Evolutionary conservation across 2,329 filamentous ascomycete species (phyloP).

Genomic region (Conoideocrella luteorostrata): DNA sequence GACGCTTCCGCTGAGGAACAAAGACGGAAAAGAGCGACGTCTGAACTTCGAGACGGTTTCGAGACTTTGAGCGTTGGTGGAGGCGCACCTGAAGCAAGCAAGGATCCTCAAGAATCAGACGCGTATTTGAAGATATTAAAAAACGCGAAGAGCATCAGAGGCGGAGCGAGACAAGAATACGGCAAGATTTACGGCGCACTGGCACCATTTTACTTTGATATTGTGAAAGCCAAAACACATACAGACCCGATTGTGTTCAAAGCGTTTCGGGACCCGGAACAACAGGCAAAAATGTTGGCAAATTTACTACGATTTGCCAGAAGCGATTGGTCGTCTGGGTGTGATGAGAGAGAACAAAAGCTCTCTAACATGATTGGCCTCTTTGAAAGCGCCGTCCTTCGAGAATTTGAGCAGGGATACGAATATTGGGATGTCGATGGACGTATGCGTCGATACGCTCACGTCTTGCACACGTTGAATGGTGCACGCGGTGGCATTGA

Average conservation of each 20-base stretch:
- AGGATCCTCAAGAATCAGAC: conserved; percentile 51
- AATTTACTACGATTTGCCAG: conserved; percentile 73
- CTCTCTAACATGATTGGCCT: conserved; percentile 68
- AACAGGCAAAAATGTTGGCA: conserved; percentile 82
- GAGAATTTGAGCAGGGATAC: conserved; percentile 90
- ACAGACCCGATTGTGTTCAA: conserved; percentile 80
- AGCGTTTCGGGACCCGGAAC: conserved; percentile 79
- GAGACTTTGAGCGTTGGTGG: conserved; percentile 61
- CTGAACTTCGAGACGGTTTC: conserved; percentile 59
- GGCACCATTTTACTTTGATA: conserved; percentile 81
- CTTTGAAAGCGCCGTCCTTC: conserved; percentile 84
- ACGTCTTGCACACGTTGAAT: conserved; percentile 76
- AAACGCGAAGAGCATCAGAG: conserved; percentile 69
- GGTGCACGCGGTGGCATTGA: conserved; percentile 74
- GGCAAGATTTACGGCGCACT: conserved; percentile 85
- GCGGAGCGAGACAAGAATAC: conserved; percentile 82
- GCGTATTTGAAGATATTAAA: conserved; percentile 64
- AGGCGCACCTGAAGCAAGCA: conserved; percentile 25
- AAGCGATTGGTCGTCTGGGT: conserved; percentile 75
- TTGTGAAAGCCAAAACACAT: conserved; percentile 64
- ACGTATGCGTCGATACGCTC: conserved; percentile 81
- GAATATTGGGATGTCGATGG: conserved; percentile 84
- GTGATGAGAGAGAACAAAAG: conserved; percentile 62
- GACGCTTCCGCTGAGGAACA: conserved; percentile 66
- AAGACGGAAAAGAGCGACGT: conserved; percentile 35